Evolutionary conservation across 768 basidiomycete genomes (phyloP), one percentile per base, ranked within the genome.

Genomic region (Kwoniella sp.): DNA sequence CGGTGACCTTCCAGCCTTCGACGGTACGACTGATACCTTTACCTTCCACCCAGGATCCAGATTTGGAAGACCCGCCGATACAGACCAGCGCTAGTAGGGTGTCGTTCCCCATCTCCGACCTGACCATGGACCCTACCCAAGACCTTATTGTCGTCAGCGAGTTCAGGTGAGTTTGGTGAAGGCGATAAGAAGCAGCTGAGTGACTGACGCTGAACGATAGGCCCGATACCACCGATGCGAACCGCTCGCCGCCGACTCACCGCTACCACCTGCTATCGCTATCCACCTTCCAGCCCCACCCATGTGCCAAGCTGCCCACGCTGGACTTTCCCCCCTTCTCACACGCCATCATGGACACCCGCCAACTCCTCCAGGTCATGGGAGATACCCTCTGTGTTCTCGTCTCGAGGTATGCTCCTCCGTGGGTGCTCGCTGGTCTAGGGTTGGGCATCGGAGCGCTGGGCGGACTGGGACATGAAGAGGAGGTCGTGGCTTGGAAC

Each of bases 401-500:
- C 5, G 80, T 81, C 46, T 60, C 58, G 14, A 34, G 57, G 14
- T 67, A 52, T 34, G 56, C 56, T 56, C 75, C 44, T 70, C 71
- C 50, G 51, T 52, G 8, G 75, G 72, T 32, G 53, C 17, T 67
- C 9, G 61, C 61, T 27, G 63, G 63, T 7, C n/a, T 67, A 15
- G 60, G 55, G 4, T 48, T 59, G 27, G 56, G 39, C 8, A 36
- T 62, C 19, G 44, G 41, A 12, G 56, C 36, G 5, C 25, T 60
- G 33, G 53, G 48, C 7, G 56, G 47, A 6, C 75, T 39, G 20
- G 57, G 57, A 20, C 65, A 51, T 38, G 60, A 68, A 15, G 79
- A 77, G 26, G 80, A 82, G 57, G 65, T 85, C 11, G 71, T 79
- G 20, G 73, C 84, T 19, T 86, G 83, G 84, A 79, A 86, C 48